These are phyloP conservation scores for Citrullus amarus DNA, from an alignment of 306 rosid species.

Conservation along the genomic window DNA sequence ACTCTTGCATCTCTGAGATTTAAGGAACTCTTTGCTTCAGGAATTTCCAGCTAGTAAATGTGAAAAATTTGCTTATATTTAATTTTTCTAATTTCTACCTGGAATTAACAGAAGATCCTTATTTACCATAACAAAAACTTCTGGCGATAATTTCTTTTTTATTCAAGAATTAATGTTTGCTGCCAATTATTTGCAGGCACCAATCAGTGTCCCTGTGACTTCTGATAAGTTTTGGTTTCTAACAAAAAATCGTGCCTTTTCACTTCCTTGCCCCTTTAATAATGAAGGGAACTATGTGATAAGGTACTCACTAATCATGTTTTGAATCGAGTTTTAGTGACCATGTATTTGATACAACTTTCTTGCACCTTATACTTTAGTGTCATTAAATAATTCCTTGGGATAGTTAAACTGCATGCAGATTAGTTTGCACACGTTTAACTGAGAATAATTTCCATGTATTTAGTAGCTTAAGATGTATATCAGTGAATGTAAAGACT, in stretches of 20 bases:
- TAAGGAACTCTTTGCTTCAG: not conserved
- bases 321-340: not conserved
- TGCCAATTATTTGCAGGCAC: slow-evolving; percentile 49
- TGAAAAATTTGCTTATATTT: not conserved
- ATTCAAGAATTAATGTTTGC: not conserved
- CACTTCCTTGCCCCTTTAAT: slow-evolving; percentile 67
- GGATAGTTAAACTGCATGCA: not conserved
- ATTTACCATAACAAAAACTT: not conserved
- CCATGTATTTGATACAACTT: not conserved
- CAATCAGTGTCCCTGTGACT: slow-evolving; percentile 65
- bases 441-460: not conserved
- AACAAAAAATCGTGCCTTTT: slow-evolving; percentile 61
- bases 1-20: not conserved
- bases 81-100: not conserved
- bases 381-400: not conserved
- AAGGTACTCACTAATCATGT: slow-evolving; percentile 32
- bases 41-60: not conserved
- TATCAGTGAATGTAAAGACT: not conserved
- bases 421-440: not conserved
- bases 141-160: not conserved
- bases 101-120: not conserved
- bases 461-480: not conserved
- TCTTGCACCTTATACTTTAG: not conserved
- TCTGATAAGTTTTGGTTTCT: slow-evolving; percentile 87
- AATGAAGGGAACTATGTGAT: slow-evolving; percentile 83